A percentile compares a stretch with the other conserved stretches of the same genome.
phyloP scores from a whole-genome alignment of 768 basidiomycete genomes.

The Boletus sensibilis region DNA sequence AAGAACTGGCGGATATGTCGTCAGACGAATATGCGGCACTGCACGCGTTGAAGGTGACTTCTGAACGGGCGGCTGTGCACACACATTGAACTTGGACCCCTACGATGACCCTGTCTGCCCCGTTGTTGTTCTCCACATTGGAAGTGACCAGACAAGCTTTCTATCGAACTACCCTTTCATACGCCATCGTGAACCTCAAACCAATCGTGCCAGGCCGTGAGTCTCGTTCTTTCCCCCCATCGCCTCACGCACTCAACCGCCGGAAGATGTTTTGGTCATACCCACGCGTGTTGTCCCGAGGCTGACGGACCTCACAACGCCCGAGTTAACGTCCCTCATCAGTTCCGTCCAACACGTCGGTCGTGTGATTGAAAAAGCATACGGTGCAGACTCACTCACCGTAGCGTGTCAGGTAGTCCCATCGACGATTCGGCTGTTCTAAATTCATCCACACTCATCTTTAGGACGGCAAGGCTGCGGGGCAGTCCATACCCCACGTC shows the following conservation, averaged over 20 bases:
- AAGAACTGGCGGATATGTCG: conserved; percentile 12
- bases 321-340: conserved; percentile 82
- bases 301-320: conserved; percentile 52
- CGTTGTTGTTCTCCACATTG: conserved; percentile 71
- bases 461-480: conserved; percentile 86
- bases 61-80: conserved; percentile 22
- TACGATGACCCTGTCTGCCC: conserved; percentile 14
- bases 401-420: conserved; percentile 79
- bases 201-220: conserved; percentile 92
- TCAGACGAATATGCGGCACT: conserved; percentile 1
- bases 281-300: conserved; percentile 56
- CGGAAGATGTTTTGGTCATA: conserved; percentile 60
- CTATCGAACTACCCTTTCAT: conserved; percentile 64
- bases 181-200: conserved; percentile 92
- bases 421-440: neutral
- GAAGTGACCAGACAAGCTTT: conserved; percentile 79
- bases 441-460: conserved; percentile 1
- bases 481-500: conserved; percentile 74
- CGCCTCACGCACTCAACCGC: conserved; percentile 1
- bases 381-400: conserved; percentile 80
- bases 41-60: conserved; percentile 1
- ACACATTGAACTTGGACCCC: neutral
- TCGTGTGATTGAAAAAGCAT: conserved; percentile 74
- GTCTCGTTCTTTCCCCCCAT: conserved; percentile 30
- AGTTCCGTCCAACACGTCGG: conserved; percentile 76